These are phyloP conservation scores for Lathyrus aphaca DNA, from an alignment of 306 rosid species.

Conservation along the genomic window DNA sequence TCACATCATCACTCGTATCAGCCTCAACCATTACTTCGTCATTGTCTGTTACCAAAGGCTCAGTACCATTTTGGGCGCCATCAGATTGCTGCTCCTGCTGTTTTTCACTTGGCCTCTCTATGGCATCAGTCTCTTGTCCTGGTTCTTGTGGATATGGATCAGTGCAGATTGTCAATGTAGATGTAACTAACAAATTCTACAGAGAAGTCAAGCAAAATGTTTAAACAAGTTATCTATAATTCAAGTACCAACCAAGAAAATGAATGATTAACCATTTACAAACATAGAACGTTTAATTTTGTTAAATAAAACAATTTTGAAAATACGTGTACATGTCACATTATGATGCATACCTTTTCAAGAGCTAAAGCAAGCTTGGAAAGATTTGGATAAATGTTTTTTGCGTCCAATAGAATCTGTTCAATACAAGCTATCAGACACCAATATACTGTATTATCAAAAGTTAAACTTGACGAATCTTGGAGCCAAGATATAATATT, in stretches of 20 bases:
- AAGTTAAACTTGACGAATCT: conserved; percentile 18
- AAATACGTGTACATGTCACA: conserved; percentile 10
- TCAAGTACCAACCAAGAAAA: conserved; percentile 16
- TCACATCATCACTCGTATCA: conserved; percentile 67
- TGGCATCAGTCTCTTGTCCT: conserved; percentile 45
- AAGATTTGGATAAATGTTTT: conserved; percentile 74
- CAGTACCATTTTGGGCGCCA: conserved; percentile 65
- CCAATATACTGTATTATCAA: conserved; percentile 15
- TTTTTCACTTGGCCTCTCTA: conserved; percentile 55
- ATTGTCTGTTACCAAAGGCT: conserved; percentile 52
- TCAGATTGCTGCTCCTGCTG: conserved; percentile 45
- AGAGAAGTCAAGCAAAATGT: conserved; percentile 30
- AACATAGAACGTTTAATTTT: conserved; percentile 4
- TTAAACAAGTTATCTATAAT: conserved; percentile 18
- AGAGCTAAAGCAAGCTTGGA: conserved; percentile 93
- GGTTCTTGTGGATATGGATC: conserved; percentile 57
- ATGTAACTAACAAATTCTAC: conserved; percentile 89
- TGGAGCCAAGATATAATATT: conserved; percentile 11
- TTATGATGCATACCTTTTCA: conserved; percentile 72
- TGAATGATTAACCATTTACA: conserved; percentile 10
- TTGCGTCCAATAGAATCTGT: conserved; percentile 89
- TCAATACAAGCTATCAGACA: conserved; percentile 27
- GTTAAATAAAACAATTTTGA: conserved; percentile 28
- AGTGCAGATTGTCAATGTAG: conserved; percentile 58
- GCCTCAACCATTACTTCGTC: conserved; percentile 84